phyloP scores from a whole-genome alignment of 2,329 filamentous ascomycete genomes.

The Exophiala dermatitidis region DNA sequence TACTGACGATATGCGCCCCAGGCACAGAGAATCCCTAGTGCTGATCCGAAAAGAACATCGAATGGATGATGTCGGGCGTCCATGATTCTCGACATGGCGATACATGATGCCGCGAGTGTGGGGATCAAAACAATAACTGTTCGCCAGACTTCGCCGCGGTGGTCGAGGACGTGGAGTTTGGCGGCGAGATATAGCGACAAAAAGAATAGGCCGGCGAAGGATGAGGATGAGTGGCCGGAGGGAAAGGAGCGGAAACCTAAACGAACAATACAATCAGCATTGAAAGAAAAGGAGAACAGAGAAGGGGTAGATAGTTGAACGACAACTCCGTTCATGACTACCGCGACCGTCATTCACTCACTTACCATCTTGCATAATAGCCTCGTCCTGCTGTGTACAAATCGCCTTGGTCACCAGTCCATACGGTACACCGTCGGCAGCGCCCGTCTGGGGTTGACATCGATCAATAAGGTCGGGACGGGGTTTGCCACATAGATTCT shows the following conservation, averaged over 20 bases:
- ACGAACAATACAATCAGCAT: background rate
- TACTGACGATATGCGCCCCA: conserved; percentile 53
- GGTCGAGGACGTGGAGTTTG: conserved; percentile 54
- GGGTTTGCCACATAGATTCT: conserved; percentile 54
- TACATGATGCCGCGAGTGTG: conserved; percentile 47
- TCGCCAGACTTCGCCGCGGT: conserved; percentile 55
- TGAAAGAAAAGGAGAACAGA: too few species aligned
- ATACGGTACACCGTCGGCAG: conserved; percentile 33
- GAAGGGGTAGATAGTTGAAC: too few species aligned
- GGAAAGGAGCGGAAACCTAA: conserved; percentile 20
- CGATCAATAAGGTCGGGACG: conserved; percentile 53
- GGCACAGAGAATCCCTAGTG: conserved; percentile 47
- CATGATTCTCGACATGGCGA: conserved; percentile 54
- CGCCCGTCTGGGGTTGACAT: conserved; percentile 39
- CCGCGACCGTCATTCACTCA: too few species aligned
- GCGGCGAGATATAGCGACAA: conserved; percentile 54
- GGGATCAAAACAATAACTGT: conserved; percentile 49
- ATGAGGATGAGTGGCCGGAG: conserved; percentile 42
- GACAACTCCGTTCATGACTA: too few species aligned
- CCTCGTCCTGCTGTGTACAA: conserved; percentile 45
- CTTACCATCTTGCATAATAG: conserved; percentile 49
- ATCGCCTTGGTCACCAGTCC: conserved; percentile 44
- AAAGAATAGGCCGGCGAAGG: conserved; percentile 54
- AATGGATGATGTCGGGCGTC: conserved; percentile 56
- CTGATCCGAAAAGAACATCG: conserved; percentile 51